Conservation (phyloP, 495 filamentous ascomycete genomes). For the Sphaerosporella brunnea region DNA sequence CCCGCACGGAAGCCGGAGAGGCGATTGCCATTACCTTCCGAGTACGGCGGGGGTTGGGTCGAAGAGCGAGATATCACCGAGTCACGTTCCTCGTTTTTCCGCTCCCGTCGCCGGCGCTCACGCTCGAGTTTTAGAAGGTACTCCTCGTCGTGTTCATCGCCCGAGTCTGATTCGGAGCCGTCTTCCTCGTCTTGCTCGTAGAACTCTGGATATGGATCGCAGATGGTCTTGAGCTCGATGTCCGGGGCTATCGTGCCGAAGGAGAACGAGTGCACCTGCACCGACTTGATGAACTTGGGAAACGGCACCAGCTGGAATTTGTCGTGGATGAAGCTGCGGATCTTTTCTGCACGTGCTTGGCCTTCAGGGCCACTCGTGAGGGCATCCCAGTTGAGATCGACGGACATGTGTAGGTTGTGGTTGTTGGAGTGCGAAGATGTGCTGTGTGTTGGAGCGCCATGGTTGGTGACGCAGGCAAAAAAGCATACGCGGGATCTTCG, state of each 20-base stretch:
- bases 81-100: slow-evolving; percentile 18
- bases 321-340: slow-evolving; percentile 85
- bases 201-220: slow-evolving; percentile 86
- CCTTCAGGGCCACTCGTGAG: slow-evolving; percentile 83
- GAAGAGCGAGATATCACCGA: slow-evolving; percentile 4
- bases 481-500: too few relatives aligned
- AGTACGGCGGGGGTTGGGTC: slow-evolving; percentile 22
- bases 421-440: too few relatives aligned
- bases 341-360: slow-evolving; percentile 56
- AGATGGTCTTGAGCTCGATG: slow-evolving; percentile 87
- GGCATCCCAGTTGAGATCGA: slow-evolving; percentile 88
- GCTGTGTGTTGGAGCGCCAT: too few relatives aligned
- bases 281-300: slow-evolving; percentile 89
- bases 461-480: too few relatives aligned
- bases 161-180: slow-evolving; percentile 18
- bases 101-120: slow-evolving; percentile 31
- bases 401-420: slow-evolving; percentile 60
- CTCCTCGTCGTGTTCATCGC: slow-evolving; percentile 27
- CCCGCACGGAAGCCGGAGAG: slow-evolving; percentile 7
- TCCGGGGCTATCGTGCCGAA: slow-evolving; percentile 71
- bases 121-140: slow-evolving; percentile 28
- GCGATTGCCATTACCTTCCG: slow-evolving; percentile 6
- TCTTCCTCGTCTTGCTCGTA: slow-evolving; percentile 68
- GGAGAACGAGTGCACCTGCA: slow-evolving; percentile 82
- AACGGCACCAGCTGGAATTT: slow-evolving; percentile 83